These are phyloP conservation scores for Nicotiana benthamiana DNA, from an alignment of 257 asterid genomes.

Conservation along the genomic window DNA sequence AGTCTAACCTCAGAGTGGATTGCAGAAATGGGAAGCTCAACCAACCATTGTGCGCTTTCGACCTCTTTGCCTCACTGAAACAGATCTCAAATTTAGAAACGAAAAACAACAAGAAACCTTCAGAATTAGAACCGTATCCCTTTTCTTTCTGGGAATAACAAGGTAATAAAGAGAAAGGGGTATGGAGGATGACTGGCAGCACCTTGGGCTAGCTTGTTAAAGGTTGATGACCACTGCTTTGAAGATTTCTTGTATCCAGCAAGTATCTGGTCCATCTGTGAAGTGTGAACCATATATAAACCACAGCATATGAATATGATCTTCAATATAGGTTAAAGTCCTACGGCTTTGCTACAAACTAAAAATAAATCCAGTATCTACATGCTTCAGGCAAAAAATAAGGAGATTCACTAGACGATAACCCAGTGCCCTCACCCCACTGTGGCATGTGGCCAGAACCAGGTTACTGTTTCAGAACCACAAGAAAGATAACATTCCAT, in stretches of 20 bases:
- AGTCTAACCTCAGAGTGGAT: constrained; percentile 10
- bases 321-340: background rate
- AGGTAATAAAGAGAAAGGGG: background rate
- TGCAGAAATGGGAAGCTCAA: constrained; percentile 19
- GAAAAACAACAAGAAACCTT: background rate
- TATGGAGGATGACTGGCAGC: constrained; percentile 5
- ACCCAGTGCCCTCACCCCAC: background rate
- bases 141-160: background rate
- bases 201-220: constrained; percentile 96
- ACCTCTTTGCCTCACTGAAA: constrained; percentile 77
- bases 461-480: background rate
- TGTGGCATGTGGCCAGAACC: background rate
- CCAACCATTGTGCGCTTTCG: constrained; percentile 94
- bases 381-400: background rate
- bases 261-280: constrained; percentile 77
- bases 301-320: background rate
- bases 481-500: background rate
- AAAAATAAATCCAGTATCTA: background rate
- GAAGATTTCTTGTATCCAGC: constrained; percentile 88
- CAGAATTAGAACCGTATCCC: background rate
- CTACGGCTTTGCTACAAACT: background rate
- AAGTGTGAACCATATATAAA: background rate
- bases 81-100: background rate
- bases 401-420: background rate
- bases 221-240: constrained; percentile 88